A percentile compares a stretch with the other conserved stretches of the same genome.
Conservation (phyloP, 1,284 basidiomycete genomes). For the Somion occarium region DNA sequence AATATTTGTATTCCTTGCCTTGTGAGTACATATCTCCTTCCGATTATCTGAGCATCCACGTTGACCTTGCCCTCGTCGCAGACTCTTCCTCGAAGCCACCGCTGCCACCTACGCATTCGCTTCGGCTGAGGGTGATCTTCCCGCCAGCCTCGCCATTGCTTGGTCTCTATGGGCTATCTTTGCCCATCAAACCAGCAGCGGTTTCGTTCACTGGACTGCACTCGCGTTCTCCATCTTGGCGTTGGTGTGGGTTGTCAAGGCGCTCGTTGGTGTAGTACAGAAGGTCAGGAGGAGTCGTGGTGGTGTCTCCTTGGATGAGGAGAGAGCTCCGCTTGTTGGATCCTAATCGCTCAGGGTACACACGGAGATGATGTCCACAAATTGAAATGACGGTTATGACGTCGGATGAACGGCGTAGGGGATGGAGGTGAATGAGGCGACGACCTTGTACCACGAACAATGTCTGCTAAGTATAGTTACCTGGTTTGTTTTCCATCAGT, state of each 20-base stretch:
- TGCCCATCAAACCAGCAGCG: conserved; percentile 48
- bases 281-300: conserved; percentile 39
- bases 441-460: no score
- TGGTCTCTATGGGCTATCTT: conserved; percentile 86
- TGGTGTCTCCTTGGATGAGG: conserved; percentile 74
- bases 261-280: conserved; percentile 46
- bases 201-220: conserved; percentile 87
- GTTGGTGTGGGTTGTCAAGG: conserved; percentile 80
- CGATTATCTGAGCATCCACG: no score
- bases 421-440: no score
- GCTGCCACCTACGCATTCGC: conserved; percentile 90
- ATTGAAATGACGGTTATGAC: no score
- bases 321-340: conserved; percentile 75
- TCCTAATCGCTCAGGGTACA: conserved; percentile 6
- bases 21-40: conserved; percentile 39
- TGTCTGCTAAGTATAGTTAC: no score
- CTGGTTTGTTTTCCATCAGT: no score
- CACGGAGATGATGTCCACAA: no score
- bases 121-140: conserved; percentile 85
- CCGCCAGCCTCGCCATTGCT: conserved; percentile 80
- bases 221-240: conserved; percentile 85
- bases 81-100: conserved; percentile 91
- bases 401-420: no score
- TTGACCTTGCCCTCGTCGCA: no score
- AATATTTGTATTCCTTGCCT: conserved; percentile 86